Conservation (phyloP, 768 basidiomycete species). For the Holtermannia corniformis region DNA sequence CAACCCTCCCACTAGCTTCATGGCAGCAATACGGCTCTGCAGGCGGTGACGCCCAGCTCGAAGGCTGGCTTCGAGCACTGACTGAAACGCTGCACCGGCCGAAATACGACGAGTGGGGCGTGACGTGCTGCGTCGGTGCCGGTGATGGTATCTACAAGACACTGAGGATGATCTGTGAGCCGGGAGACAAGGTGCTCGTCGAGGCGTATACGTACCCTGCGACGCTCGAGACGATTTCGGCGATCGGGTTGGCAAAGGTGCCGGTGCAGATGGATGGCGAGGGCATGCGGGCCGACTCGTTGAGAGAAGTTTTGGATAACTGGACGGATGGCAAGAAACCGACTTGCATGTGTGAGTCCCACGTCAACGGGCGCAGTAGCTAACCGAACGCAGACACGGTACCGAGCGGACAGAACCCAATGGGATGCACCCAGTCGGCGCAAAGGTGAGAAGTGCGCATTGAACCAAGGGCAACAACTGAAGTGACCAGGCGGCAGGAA, state of each 20-base stretch:
- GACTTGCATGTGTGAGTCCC: neutral
- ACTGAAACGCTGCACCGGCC: neutral
- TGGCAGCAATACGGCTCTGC: neutral
- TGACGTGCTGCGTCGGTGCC: neutral
- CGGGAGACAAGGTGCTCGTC: conserved; percentile 10
- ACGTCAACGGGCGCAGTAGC: neutral
- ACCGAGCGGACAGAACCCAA: neutral
- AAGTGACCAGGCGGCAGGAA: neutral
- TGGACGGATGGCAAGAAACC: neutral
- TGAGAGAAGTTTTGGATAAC: neutral
- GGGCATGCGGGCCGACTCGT: neutral
- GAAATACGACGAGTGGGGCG: neutral
- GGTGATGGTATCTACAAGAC: neutral
- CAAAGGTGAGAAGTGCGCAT: neutral
- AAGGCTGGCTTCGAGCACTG: neutral
- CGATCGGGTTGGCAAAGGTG: neutral
- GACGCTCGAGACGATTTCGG: conserved; percentile 3
- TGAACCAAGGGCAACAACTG: neutral
- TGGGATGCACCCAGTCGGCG: neutral
- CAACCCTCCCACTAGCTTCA: neutral
- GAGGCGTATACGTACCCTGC: conserved; percentile 13
- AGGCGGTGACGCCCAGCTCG: neutral
- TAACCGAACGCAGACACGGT: neutral
- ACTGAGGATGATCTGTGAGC: conserved; percentile 10
- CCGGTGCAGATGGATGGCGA: neutral